These are phyloP conservation scores for Calonectria hawksworthii DNA, from an alignment of 2,329 filamentous ascomycete genomes.

Conservation along the genomic window DNA sequence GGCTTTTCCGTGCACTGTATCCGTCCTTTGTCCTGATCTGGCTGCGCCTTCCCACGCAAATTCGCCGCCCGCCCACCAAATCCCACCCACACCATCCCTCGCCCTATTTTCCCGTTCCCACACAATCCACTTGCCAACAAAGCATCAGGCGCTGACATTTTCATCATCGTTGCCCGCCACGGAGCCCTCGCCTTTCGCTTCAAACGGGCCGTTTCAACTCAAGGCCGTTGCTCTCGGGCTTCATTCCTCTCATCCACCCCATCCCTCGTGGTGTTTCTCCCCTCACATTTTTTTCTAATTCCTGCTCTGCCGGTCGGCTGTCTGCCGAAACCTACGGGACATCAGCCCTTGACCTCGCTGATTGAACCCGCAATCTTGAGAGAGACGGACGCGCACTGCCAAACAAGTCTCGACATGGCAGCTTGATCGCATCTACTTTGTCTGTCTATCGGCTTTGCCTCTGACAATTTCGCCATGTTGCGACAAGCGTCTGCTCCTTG, in stretches of 20 bases:
- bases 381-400: neutral
- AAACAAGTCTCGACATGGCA: neutral
- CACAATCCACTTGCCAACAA: constrained; percentile 25
- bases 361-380: neutral
- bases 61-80: constrained; percentile 4
- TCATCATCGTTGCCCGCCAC: neutral
- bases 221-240: neutral
- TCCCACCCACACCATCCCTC: constrained; percentile 5
- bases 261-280: neutral
- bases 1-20: constrained; percentile 13
- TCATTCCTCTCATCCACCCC: neutral
- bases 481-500: neutral
- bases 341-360: neutral
- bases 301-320: neutral
- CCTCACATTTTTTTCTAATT: neutral
- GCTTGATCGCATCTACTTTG: neutral
- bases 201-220: neutral
- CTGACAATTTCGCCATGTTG: neutral
- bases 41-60: constrained; percentile 17
- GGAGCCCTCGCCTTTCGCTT: neutral
- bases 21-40: neutral
- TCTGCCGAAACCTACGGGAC: constrained; percentile 9
- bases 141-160: constrained; percentile 2
- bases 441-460: neutral
- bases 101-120: constrained; percentile 23